phyloP scores from a whole-genome alignment of 108 stramenopile genomes.

The Bacterosira constricta region DNA sequence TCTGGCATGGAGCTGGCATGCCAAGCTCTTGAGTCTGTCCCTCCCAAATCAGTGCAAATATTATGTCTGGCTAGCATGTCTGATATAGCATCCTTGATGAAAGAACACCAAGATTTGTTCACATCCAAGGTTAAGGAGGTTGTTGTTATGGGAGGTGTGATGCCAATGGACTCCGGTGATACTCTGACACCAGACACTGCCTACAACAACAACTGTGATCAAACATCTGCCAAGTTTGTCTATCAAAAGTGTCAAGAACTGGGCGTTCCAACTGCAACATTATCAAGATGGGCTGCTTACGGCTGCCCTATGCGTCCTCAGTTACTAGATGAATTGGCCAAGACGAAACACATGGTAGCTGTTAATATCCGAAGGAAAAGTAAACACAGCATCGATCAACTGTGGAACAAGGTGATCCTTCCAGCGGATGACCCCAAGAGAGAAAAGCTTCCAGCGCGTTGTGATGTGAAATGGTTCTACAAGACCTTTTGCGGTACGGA shows the following conservation, averaged over 20 bases:
- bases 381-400: constrained; percentile 33
- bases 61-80: constrained; percentile 37
- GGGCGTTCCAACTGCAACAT: constrained; percentile 33
- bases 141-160: constrained; percentile 44
- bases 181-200: constrained; percentile 34
- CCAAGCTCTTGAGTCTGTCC: constrained; percentile 37
- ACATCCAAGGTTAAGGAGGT: constrained; percentile 42
- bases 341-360: constrained; percentile 50
- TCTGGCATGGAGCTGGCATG: constrained; percentile 34
- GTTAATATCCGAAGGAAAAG: constrained; percentile 32
- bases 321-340: constrained; percentile 30
- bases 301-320: constrained; percentile 40
- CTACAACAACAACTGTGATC: constrained; percentile 49
- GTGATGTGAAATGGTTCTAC: constrained; percentile 43
- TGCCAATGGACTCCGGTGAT: constrained; percentile 27
- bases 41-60: constrained; percentile 36
- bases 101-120: constrained; percentile 40
- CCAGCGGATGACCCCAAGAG: constrained; percentile 27
- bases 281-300: constrained; percentile 47
- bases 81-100: constrained; percentile 39
- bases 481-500: constrained; percentile 26
- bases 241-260: constrained; percentile 44
- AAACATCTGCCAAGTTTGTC: constrained; percentile 34
- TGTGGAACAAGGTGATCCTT: constrained; percentile 44
- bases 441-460: constrained; percentile 46